Evolutionary conservation across 306 rosid species (phyloP), one percentile per base, ranked within the genome.

Genomic region (Prunus armeniaca): DNA sequence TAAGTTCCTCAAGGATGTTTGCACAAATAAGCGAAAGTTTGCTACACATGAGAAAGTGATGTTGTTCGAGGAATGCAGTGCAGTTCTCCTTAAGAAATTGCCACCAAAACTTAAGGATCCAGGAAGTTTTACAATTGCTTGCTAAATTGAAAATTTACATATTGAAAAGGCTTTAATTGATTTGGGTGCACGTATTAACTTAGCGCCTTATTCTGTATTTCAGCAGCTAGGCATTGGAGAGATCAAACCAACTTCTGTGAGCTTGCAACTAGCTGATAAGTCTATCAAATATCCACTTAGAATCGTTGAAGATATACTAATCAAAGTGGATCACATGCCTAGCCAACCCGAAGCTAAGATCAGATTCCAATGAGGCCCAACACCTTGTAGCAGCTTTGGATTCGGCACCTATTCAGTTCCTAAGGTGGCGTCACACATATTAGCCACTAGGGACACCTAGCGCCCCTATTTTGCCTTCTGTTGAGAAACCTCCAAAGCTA

Each of bases 121-220:
- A n/a, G 11, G 56, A 0, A 66, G 25, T 5, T 49, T 61, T 41
- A 12, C 56, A 0, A 54, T 55, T 9, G 6, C 80, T 12, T 76
- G 49, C 9, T 34, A 1, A 3, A 67, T 52, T 24, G 25, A n/a
- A 10, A 22, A 41, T 32, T 8, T 9, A 12, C 1, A 11, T 46
- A 8, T 56, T 46, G 67, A 27, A 11, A 55, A 6, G 2, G 38
- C 22, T 55, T 18, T 68, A 2, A 3, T 77, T 2, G 80, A 77
- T 43, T 28, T 77, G 3, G 74, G 80, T 15, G 18, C 75, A n/a
- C 19, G 52, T 15, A 45, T 57, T 2, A 77, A 77, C 32, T 8
- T 76, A 1, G 13, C 38, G 11, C 30, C 73, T 1, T 76, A 51
- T 34, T 34, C 2, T 52, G 0, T 52, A 0, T 76, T 64, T 47